Conservation (phyloP, 2,329 filamentous ascomycete genomes). For the Calonectria hawksworthii region DNA sequence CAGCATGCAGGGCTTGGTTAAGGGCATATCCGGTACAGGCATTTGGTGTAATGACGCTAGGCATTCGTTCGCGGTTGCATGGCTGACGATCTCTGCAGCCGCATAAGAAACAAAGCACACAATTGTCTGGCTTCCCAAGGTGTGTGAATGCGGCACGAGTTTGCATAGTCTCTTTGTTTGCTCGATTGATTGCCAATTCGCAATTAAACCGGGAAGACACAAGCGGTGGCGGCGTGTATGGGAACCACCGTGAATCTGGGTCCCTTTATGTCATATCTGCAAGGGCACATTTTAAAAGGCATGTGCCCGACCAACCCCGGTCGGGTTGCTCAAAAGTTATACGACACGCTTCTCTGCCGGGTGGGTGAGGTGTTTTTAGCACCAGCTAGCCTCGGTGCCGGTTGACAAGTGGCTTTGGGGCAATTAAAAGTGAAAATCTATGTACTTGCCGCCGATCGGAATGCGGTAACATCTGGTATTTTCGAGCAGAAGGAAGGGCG, state of each 20-base stretch:
- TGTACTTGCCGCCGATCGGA: conserved; percentile 1
- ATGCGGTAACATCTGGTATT: neutral
- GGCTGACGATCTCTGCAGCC: conserved; percentile 16
- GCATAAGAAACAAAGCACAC: conserved; percentile 5
- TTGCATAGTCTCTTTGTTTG: neutral
- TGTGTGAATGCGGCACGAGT: neutral
- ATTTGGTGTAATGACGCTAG: conserved; percentile 13
- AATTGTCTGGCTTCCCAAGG: neutral
- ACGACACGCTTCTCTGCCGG: neutral
- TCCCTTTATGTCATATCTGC: conserved; percentile 8
- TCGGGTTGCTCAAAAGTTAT: neutral
- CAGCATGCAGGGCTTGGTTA: neutral
- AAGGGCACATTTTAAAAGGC: conserved; percentile 2
- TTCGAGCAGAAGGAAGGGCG: neutral
- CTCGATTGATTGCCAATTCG: neutral
- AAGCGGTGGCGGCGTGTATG: neutral
- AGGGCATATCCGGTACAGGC: conserved; percentile 16
- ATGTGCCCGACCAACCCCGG: neutral
- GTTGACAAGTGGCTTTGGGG: neutral
- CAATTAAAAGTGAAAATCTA: conserved; percentile 1
- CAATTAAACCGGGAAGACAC: neutral
- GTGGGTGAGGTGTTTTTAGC: conserved; percentile 7
- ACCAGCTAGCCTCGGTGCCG: neutral
- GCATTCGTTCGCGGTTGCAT: conserved; percentile 13
- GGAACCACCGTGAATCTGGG: neutral